Evolutionary conservation across 1,139 yeast genomes (phyloP).

Genomic region (Pichia inconspicua): DNA sequence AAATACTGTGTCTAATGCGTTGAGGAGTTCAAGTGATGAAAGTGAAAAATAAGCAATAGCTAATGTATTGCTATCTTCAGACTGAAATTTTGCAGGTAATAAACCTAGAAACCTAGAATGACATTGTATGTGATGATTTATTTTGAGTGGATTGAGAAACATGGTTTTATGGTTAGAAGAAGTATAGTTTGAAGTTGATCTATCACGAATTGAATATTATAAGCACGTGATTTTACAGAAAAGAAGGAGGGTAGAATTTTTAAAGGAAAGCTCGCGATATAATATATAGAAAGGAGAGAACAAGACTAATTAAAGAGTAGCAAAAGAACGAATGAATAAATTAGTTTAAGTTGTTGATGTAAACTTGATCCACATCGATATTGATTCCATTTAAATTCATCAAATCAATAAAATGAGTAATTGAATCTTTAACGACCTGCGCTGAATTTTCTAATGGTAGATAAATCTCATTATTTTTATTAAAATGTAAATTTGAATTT

Average conservation of each 20-base stretch:
- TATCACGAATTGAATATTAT: background rate
- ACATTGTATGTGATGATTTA: constrained; percentile 39
- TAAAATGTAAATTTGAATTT: background rate
- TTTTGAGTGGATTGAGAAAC: constrained; percentile 7
- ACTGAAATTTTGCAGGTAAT: constrained; percentile 43
- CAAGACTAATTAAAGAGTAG: background rate
- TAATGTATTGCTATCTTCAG: constrained; percentile 59
- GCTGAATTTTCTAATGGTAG: background rate
- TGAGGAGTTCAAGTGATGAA: constrained; percentile 51
- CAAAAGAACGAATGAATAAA: background rate
- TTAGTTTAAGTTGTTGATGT: background rate
- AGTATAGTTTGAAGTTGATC: background rate
- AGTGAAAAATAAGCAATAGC: constrained; percentile 62
- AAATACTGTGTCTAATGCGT: constrained; percentile 28
- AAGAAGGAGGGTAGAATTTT: no score
- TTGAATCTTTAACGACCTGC: background rate
- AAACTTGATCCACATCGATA: constrained; percentile 4
- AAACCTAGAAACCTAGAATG: constrained; percentile 44
- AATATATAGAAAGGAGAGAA: background rate
- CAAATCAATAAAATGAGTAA: background rate
- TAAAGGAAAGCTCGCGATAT: background rate
- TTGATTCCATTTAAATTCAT: constrained; percentile 2
- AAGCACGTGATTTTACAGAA: no score
- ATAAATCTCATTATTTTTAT: background rate
- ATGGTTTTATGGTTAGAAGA: background rate